Evolutionary conservation across 2,329 filamentous ascomycete genomes (phyloP).

Genomic region (Fonsecaea pedrosoi): DNA sequence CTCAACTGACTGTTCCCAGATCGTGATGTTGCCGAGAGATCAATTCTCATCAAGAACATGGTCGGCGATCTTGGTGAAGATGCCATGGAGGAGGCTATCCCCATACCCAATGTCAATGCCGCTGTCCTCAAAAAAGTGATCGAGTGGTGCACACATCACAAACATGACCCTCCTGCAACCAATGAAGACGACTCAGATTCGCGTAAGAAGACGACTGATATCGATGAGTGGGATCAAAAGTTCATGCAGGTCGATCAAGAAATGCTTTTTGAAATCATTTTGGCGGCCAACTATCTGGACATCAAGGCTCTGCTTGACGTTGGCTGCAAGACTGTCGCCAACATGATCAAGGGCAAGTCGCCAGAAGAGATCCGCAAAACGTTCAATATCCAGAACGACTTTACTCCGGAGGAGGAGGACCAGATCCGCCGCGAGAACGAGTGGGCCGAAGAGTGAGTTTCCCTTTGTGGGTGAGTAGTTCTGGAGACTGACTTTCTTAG

Average conservation of each 20-base stretch:
- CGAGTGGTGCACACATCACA: slow-evolving; percentile 97
- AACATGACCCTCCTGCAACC: slow-evolving; percentile 79
- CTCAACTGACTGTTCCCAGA: slow-evolving; percentile 59
- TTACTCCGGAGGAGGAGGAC: slow-evolving; percentile 98
- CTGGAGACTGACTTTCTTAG: slow-evolving; percentile 9
- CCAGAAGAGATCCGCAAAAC: slow-evolving; percentile 99
- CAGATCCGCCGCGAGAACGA: slow-evolving; percentile 93
- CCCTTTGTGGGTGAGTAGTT: background rate
- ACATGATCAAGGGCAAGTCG: slow-evolving; percentile 99
- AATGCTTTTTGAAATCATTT: slow-evolving; percentile 99
- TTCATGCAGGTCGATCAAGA: slow-evolving; percentile 99
- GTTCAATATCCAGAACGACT: slow-evolving; percentile 99
- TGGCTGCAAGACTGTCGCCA: slow-evolving; percentile 98
- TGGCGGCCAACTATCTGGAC: slow-evolving; percentile 97
- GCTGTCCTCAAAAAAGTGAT: slow-evolving; percentile 93
- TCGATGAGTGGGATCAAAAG: slow-evolving; percentile 99
- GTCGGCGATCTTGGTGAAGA: slow-evolving; percentile 84
- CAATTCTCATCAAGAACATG: slow-evolving; percentile 97
- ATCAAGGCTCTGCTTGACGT: slow-evolving; percentile 98
- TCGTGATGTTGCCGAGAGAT: slow-evolving; percentile 84
- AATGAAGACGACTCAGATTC: slow-evolving; percentile 91
- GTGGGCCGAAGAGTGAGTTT: slow-evolving; percentile 78
- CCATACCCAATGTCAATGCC: slow-evolving; percentile 90
- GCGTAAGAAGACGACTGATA: slow-evolving; percentile 98
- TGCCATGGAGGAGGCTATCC: slow-evolving; percentile 72